Percentiles rank a stretch among this genome's conserved stretches.
These are phyloP conservation scores for Neoscytalidium dimidiatum DNA, from an alignment of 2,329 filamentous ascomycete species.

Conservation along the genomic window DNA sequence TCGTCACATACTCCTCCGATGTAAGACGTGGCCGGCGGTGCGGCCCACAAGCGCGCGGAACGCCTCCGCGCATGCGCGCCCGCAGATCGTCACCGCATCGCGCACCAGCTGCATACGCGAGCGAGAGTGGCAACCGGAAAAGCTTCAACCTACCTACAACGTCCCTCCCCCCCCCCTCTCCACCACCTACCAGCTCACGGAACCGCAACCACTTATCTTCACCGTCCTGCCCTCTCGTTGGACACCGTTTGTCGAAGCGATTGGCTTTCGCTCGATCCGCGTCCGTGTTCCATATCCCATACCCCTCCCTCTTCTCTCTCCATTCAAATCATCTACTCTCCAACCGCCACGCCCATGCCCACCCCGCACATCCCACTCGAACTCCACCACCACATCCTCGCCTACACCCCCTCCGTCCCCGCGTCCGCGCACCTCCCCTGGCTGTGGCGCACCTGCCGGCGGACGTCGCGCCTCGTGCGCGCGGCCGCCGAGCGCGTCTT, in stretches of 20 bases:
- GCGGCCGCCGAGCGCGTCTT: conserved; percentile 2
- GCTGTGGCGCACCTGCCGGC: not conserved
- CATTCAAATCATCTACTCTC: not conserved
- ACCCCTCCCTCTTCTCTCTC: not conserved
- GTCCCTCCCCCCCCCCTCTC: not conserved
- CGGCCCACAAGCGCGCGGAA: not conserved
- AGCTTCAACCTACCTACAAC: not conserved
- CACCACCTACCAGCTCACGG: no score
- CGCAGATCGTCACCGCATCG: not conserved
- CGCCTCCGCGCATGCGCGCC: not conserved
- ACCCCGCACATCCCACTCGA: not conserved
- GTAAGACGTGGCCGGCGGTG: not conserved
- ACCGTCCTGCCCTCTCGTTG: no score
- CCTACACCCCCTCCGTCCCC: not conserved
- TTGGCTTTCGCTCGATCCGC: no score
- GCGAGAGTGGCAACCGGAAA: not conserved
- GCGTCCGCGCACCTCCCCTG: not conserved
- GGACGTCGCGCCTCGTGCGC: not conserved
- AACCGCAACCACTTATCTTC: not conserved
- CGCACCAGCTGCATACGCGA: not conserved
- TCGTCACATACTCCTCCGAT: no score
- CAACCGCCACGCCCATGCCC: not conserved
- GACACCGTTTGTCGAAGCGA: no score
- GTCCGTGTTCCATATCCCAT: not conserved
- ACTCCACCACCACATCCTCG: not conserved